Conservation (phyloP, 1,284 basidiomycete species). For the Rugosomyces carneus region DNA sequence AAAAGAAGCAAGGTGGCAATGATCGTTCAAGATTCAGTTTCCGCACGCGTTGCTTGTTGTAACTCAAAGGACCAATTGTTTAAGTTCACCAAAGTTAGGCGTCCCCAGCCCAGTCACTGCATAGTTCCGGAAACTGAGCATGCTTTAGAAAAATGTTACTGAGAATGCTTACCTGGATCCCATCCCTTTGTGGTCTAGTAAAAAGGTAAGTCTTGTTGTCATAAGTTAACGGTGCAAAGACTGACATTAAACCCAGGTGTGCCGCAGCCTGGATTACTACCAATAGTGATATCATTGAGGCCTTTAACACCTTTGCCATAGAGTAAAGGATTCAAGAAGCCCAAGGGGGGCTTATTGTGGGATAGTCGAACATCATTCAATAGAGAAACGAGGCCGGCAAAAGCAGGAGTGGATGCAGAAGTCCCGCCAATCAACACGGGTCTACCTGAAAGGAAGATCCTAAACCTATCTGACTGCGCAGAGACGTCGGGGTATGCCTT, state of each 20-base stretch:
- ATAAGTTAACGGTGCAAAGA: conserved; percentile 4
- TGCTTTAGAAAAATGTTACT: neutral
- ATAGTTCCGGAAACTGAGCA: neutral
- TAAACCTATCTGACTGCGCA: conserved; percentile 46
- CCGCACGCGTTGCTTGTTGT: neutral
- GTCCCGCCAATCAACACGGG: conserved; percentile 43
- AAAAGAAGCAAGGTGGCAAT: neutral
- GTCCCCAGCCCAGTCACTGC: conserved; percentile 19
- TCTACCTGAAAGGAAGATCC: conserved; percentile 36
- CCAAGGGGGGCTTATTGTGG: conserved; percentile 40
- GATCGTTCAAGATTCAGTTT: no score
- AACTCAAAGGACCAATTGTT: conserved; percentile 4
- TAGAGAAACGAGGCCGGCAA: conserved; percentile 50
- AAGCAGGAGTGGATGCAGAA: conserved; percentile 52
- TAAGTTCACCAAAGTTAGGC: conserved; percentile 17
- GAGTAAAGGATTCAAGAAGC: conserved; percentile 59
- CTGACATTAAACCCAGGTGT: conserved; percentile 45
- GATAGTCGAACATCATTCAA: conserved; percentile 58
- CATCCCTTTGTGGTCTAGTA: conserved; percentile 38
- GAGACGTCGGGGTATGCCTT: conserved; percentile 55
- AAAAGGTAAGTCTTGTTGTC: neutral
- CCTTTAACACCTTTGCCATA: conserved; percentile 37
- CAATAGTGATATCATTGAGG: conserved; percentile 51
- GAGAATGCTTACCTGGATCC: conserved; percentile 34
- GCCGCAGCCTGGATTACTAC: conserved; percentile 51